phyloP scores from a whole-genome alignment of 139 green algal genomes.

The Yamagishiella unicocca region DNA sequence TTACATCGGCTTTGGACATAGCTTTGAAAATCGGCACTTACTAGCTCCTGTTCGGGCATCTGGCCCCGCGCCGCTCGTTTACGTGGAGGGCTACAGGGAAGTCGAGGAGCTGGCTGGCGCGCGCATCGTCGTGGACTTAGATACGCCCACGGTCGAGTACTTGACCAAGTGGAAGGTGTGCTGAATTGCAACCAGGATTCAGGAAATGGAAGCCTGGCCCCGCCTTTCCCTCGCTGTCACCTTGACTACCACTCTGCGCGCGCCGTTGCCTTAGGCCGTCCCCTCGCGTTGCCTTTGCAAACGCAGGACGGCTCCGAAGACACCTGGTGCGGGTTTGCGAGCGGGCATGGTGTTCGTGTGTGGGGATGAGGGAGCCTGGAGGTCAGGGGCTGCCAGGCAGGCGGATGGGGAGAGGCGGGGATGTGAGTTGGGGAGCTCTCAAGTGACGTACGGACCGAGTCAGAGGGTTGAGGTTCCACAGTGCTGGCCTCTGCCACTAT shows the following conservation, averaged over 20 bases:
- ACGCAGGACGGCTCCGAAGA: constrained; percentile 52
- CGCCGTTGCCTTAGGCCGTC: no score
- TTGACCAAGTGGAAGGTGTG: constrained; percentile 81
- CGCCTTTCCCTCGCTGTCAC: no score
- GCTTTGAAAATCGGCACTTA: background rate
- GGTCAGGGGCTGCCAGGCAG: background rate
- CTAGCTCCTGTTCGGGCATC: background rate
- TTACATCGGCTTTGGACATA: background rate
- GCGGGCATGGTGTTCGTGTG: no score
- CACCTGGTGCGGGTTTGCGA: constrained; percentile 70
- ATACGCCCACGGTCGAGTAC: constrained; percentile 78
- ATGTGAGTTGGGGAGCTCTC: no score
- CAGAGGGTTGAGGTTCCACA: no score
- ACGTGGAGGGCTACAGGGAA: constrained; percentile 55
- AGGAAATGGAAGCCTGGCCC: no score
- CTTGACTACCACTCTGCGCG: no score
- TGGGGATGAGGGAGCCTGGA: no score
- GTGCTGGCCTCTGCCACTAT: no score
- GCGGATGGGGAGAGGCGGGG: background rate
- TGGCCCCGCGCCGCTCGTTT: constrained; percentile 7
- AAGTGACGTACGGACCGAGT: no score
- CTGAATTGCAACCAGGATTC: no score
- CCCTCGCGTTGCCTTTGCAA: no score
- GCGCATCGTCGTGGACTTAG: constrained; percentile 62
- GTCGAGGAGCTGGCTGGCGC: constrained; percentile 76